Percentiles rank a stretch among this genome's conserved stretches.
Conservation (phyloP, 2,329 filamentous ascomycete species). For the Fusarium sp. region DNA sequence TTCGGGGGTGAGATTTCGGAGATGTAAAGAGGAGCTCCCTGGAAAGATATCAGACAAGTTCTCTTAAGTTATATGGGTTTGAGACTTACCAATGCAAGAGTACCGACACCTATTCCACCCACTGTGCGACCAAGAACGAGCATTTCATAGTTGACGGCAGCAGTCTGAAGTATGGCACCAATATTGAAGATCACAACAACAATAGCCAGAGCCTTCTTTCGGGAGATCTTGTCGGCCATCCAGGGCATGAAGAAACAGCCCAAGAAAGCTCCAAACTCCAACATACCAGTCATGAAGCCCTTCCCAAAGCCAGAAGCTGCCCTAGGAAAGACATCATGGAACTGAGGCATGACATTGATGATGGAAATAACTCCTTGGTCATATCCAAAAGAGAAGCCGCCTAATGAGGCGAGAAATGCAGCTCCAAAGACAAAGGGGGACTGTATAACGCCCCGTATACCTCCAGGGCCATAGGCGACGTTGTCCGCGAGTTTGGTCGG, state of each 20-base stretch:
- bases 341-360: constrained; percentile 57
- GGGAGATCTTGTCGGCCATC: constrained; percentile 38
- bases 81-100: constrained; percentile 52
- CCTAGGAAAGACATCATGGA: constrained; percentile 49
- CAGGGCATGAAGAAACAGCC: constrained; percentile 43
- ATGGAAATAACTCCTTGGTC: constrained; percentile 52
- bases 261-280: constrained; percentile 62
- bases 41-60: background rate
- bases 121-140: constrained; percentile 40
- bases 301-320: constrained; percentile 50
- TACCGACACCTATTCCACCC: constrained; percentile 57
- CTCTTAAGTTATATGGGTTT: background rate
- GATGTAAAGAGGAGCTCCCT: constrained; percentile 55
- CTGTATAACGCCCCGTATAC: background rate
- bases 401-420: constrained; percentile 51
- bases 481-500: background rate
- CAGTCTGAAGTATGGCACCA: constrained; percentile 39
- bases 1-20: constrained; percentile 60
- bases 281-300: constrained; percentile 52
- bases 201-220: constrained; percentile 39
- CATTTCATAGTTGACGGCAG: constrained; percentile 22
- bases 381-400: background rate
- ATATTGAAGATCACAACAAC: constrained; percentile 38
- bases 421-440: constrained; percentile 48
- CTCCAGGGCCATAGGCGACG: background rate